Percentiles rank a stretch among this genome's conserved stretches.
phyloP scores from a whole-genome alignment of 257 asterid species.

The Gardenia jasminoides region DNA sequence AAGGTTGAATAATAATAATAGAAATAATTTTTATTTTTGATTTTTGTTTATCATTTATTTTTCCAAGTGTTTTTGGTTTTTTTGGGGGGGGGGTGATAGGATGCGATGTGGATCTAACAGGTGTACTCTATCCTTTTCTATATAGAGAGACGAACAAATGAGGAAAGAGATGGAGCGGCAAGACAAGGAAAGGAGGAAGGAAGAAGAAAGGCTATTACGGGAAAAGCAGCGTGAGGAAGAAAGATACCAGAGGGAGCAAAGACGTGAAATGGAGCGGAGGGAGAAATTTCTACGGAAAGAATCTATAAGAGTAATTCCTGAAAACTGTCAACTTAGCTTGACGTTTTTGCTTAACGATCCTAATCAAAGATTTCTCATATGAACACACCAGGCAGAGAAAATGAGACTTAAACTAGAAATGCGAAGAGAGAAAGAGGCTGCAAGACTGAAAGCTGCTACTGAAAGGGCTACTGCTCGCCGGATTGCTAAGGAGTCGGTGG shows the following conservation, averaged over 20 bases:
- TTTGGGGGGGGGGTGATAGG: background rate
- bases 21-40: background rate
- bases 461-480: slow-evolving; percentile 82
- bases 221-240: slow-evolving; percentile 88
- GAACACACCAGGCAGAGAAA: slow-evolving; percentile 66
- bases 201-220: slow-evolving; percentile 84
- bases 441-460: slow-evolving; percentile 83
- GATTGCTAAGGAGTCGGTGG: slow-evolving; percentile 76
- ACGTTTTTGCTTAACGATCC: background rate
- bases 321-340: slow-evolving; percentile 7
- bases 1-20: slow-evolving; percentile 43
- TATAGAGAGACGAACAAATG: slow-evolving; percentile 82
- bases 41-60: no score
- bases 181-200: slow-evolving; percentile 80
- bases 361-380: background rate
- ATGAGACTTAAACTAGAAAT: slow-evolving; percentile 76
- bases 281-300: slow-evolving; percentile 81
- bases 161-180: slow-evolving; percentile 88
- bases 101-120: background rate
- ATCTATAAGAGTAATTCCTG: slow-evolving; percentile 51
- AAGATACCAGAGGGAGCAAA: slow-evolving; percentile 69
- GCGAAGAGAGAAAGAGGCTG: slow-evolving; percentile 84
- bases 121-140: slow-evolving; percentile 20
- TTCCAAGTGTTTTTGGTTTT: background rate
- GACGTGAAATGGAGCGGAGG: slow-evolving; percentile 87